Base-by-base conservation (phyloP, 1,139 yeast genomes). In the Saccharomycopsis hybrid region DNA sequence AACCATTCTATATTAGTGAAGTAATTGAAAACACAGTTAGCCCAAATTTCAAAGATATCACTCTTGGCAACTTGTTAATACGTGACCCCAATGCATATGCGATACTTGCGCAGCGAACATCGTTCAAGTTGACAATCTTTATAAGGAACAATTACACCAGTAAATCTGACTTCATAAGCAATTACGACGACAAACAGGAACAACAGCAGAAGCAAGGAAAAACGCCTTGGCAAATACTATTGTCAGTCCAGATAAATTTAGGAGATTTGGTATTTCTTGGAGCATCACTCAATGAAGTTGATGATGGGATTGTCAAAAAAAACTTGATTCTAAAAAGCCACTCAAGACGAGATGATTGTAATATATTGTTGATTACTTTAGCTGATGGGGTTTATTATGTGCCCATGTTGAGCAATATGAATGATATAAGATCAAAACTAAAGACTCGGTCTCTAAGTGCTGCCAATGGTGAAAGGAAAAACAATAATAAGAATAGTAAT, bases 1-100 rank as follows among this genome's bases (percentile, higher is more conserved):
- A 31, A 18, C 55, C 55, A 18, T 52, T 52, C 33, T 50, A 52
- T 43, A 46, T 50, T 13, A 52, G 55, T 37, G 55, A 52, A 30
- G 33, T 43, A 13, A 13, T 37, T 5, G 8, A 30, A n/a, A 24
- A 31, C 8, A 18, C 39, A 7, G 39, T 13, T 18, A 44, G 48
- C 30, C 35, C 44, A 5, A 43, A 45, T 30, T 52, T 52, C 38
- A 35, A 38, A n/a, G 55, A 52, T 39, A 38, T 52, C 28, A 52
- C 47, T 39, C 31, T 52, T 25, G 37, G 7, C 8, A 27, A 24
- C 8, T 39, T 37, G 30, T 28, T 35, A 28, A 31, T 40, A 7
- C 41, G 39, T 11, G 24, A 44, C 24, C 11, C 30, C 5, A 9
- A 29, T 9, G 13, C 36, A n/a, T 45, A 31, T 25, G 32, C 29